A percentile compares a stretch with the other conserved stretches of the same genome.
phyloP scores from a whole-genome alignment of 306 rosid species.

The Amphicarpaea edgeworthii region DNA sequence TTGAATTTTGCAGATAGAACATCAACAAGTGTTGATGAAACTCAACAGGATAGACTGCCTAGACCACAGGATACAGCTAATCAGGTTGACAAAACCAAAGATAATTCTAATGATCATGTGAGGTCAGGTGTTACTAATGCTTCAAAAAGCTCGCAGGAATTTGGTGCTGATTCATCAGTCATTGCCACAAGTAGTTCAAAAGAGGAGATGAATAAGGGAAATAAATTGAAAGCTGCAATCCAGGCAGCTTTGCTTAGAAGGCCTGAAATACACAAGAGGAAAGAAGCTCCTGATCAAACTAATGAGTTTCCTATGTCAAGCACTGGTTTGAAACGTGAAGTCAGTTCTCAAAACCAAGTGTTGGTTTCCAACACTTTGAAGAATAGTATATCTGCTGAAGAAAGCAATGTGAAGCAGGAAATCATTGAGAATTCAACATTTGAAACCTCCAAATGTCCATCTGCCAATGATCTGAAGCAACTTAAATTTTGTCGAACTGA shows the following conservation, averaged over 20 bases:
- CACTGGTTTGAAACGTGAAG: constrained; percentile 57
- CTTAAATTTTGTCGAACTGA: constrained; percentile 43
- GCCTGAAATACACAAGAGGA: constrained; percentile 80
- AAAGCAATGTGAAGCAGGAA: constrained; percentile 49
- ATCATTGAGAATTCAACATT: constrained; percentile 48
- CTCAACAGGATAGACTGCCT: constrained; percentile 51
- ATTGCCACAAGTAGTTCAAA: constrained; percentile 55
- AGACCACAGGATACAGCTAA: constrained; percentile 54
- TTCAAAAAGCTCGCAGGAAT: constrained; percentile 54
- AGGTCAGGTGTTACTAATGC: constrained; percentile 53
- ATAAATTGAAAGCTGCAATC: constrained; percentile 80
- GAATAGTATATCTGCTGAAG: constrained; percentile 56
- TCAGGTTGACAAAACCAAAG: constrained; percentile 64
- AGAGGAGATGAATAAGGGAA: constrained; percentile 62
- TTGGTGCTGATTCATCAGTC: constrained; percentile 57
- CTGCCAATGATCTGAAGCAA: constrained; percentile 53
- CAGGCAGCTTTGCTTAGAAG: constrained; percentile 79
- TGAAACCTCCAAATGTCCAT: constrained; percentile 47
- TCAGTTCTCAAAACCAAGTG: constrained; percentile 55
- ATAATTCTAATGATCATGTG: constrained; percentile 50
- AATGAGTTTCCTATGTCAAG: constrained; percentile 57
- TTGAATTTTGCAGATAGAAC: constrained; percentile 52
- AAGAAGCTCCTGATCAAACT: constrained; percentile 59
- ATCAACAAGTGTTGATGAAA: constrained; percentile 49
- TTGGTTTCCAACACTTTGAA: constrained; percentile 55